A percentile compares a stretch with the other conserved stretches of the same genome.
phyloP scores from a whole-genome alignment of 2,329 filamentous ascomycete genomes.

The Dendrostoma leiphaemia region DNA sequence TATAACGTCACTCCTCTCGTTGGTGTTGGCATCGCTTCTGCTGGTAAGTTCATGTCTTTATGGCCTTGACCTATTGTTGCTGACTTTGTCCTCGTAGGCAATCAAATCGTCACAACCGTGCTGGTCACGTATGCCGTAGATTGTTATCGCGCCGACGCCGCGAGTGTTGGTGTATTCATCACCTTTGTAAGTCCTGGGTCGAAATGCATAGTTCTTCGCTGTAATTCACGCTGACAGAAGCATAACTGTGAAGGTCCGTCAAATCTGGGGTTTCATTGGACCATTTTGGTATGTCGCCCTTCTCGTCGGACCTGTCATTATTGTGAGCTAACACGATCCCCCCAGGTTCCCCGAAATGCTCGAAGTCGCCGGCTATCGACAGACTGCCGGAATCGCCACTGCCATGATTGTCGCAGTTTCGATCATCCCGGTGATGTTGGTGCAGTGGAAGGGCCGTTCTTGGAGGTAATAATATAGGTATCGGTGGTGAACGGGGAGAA shows the following conservation, averaged over 20 bases:
- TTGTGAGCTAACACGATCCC: too few relatives aligned
- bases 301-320: too few relatives aligned
- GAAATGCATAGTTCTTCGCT: too few relatives aligned
- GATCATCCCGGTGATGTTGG: slow-evolving; percentile 17
- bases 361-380: slow-evolving; percentile 29
- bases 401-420: slow-evolving; percentile 30
- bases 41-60: slow-evolving; percentile 13
- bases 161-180: slow-evolving; percentile 56
- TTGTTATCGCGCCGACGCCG: slow-evolving; percentile 50
- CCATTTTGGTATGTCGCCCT: slow-evolving; percentile 30
- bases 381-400: slow-evolving; percentile 33
- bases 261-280: slow-evolving; percentile 52
- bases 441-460: slow-evolving; percentile 20
- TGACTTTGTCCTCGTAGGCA: slow-evolving; percentile 34
- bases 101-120: slow-evolving; percentile 60
- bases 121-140: slow-evolving; percentile 61
- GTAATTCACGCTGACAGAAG: too few relatives aligned
- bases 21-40: slow-evolving; percentile 48
- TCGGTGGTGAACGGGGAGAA: too few relatives aligned
- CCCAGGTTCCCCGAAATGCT: slow-evolving; percentile 39
- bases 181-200: slow-evolving; percentile 45
- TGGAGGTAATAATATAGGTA: too few relatives aligned
- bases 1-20: slow-evolving; percentile 59
- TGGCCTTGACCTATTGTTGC: neutral
- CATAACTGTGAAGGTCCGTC: slow-evolving; percentile 38